Evolutionary conservation across 768 basidiomycete genomes (phyloP), one percentile per base, ranked within the genome.

Genomic region (Serendipita indica): DNA sequence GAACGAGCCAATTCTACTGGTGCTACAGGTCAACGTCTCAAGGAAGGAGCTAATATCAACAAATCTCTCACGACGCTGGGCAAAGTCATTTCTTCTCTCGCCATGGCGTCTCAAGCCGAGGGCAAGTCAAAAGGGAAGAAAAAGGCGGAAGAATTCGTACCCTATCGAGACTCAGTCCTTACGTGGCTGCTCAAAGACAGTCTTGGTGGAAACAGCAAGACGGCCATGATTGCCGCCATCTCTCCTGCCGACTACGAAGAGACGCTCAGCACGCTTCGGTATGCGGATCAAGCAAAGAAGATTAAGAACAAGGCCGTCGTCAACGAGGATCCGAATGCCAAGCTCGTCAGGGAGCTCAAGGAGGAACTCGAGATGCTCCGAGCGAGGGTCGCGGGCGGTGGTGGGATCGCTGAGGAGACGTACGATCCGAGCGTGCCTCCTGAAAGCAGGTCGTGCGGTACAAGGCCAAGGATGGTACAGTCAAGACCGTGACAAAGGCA

Each of bases 271-370:
- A 98, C 94, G 1, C 75, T 99, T 60, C 86, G 96, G 3, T 98
- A 99, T 71, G 96, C 96, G 64, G 92, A 96, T 76, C 90, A 90
- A 69, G 93, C 94, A 33, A 99, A 99, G 84, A 94, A 94, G 83
- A 99, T 99, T 73, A 97, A 93, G 83, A 99, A 97, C 72, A 94
- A 97, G 75, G 94, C 96, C 14, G 82, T 98, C 60, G 89, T 99
- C 63, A 99, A 99, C 72, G 96, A 99, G 74, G 96, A 99, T 78
- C 96, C 96, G 32, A 99, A 97, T 66, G 94, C 94, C 67, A 97
- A 91, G 75, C 85, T 99, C 60, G 93, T 99, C 60, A 84, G 93
- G 49, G 94, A 98, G 72, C 86, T 99, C 70, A 99, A 98, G 72
- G 96, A 98, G 74, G 96, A 99, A 72, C 75, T 99, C 41, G 89